phyloP scores from a whole-genome alignment of 192 early-diverging fungal species.

The Linnemannia elongata region DNA sequence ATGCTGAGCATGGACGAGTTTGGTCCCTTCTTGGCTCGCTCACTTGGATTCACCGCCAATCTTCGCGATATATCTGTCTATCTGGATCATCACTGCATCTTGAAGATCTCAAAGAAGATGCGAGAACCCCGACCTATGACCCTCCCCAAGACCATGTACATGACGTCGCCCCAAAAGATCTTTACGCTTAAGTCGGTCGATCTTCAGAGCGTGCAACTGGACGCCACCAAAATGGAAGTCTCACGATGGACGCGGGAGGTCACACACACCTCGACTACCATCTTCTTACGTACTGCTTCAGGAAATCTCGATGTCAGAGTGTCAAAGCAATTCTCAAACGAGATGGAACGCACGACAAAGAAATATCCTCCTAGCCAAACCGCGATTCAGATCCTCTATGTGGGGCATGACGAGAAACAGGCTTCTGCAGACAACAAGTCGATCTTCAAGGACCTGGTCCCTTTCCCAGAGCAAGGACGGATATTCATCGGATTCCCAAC shows the following conservation, averaged over 20 bases:
- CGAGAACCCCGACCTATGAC: conserved; percentile 72
- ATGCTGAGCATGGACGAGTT: conserved; percentile 68
- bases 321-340: conserved; percentile 62
- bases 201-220: conserved; percentile 69
- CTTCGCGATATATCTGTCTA: conserved; percentile 74
- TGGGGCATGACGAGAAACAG: conserved; percentile 83
- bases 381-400: conserved; percentile 77
- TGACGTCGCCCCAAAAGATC: conserved; percentile 77
- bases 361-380: conserved; percentile 84
- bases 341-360: conserved; percentile 92
- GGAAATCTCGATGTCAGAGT: conserved; percentile 71
- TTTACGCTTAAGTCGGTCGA: conserved; percentile 76
- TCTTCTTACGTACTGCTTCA: conserved; percentile 80
- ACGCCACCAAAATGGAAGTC: conserved; percentile 60
- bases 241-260: conserved; percentile 45
- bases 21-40: conserved; percentile 69
- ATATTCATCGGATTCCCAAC: conserved; percentile 94
- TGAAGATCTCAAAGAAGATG: conserved; percentile 77
- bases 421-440: conserved; percentile 68
- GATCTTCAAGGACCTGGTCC: conserved; percentile 83
- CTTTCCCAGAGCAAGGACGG: conserved; percentile 81
- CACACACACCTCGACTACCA: conserved; percentile 54
- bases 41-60: conserved; percentile 84
- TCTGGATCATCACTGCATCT: conserved; percentile 70
- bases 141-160: conserved; percentile 60